Percentiles rank a stretch among this genome's conserved stretches.
phyloP scores from a whole-genome alignment of 2,329 filamentous ascomycete species.

The Aspergillus cejpii region DNA sequence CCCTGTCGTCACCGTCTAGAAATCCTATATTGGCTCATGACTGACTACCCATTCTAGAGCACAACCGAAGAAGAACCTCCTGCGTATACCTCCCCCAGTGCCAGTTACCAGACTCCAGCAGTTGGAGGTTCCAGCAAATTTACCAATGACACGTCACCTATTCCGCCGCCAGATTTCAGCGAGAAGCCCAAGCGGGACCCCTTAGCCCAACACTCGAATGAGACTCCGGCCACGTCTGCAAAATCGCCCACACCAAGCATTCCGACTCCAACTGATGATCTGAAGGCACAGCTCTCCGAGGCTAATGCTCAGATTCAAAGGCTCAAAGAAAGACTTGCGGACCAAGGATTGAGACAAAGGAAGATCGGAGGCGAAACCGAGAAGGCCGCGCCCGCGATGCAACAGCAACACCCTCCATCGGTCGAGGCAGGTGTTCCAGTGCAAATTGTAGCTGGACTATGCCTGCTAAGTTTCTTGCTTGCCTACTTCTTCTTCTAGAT shows the following conservation, averaged over 20 bases:
- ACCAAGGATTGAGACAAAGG: slow-evolving; percentile 70
- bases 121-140: slow-evolving; percentile 40
- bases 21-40: neutral
- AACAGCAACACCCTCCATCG: slow-evolving; percentile 51
- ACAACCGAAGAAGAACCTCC: slow-evolving; percentile 44
- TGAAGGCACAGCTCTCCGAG: slow-evolving; percentile 66
- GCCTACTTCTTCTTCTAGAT: slow-evolving; percentile 92
- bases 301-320: slow-evolving; percentile 66
- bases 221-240: slow-evolving; percentile 31
- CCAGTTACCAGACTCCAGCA: slow-evolving; percentile 42
- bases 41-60: slow-evolving; percentile 18
- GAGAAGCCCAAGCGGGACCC: slow-evolving; percentile 33
- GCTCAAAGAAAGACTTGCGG: slow-evolving; percentile 57
- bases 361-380: slow-evolving; percentile 57
- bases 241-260: slow-evolving; percentile 47
- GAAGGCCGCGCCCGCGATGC: slow-evolving; percentile 47
- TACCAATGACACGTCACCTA: slow-evolving; percentile 30
- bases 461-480: slow-evolving; percentile 83
- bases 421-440: slow-evolving; percentile 71
- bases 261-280: slow-evolving; percentile 51
- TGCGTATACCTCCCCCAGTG: slow-evolving; percentile 52
- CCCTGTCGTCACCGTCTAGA: neutral
- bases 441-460: slow-evolving; percentile 74
- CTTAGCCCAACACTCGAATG: slow-evolving; percentile 36
- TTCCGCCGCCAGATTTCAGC: slow-evolving; percentile 32